Percentiles rank a stretch among this genome's conserved stretches.
Evolutionary conservation across 2,329 filamentous ascomycete species (phyloP).

Genomic region (Herpotrichia juniperi): DNA sequence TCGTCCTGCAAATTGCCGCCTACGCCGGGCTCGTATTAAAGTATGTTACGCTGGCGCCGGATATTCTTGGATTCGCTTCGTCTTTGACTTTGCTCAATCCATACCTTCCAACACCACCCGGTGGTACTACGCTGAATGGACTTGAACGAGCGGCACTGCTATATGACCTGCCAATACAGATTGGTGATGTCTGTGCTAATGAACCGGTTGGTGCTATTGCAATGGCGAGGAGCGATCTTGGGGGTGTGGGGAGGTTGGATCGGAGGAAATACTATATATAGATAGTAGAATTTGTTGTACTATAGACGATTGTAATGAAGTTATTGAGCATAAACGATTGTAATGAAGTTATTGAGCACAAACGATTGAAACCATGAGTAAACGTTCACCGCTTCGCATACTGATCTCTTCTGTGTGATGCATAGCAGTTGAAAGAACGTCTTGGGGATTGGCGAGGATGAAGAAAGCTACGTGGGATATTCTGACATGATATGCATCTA

Average conservation of each 20-base stretch:
- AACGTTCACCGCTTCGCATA: no score
- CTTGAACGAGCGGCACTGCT: constrained; percentile 30
- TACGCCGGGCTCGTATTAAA: constrained; percentile 33
- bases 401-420: no score
- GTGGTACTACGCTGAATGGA: constrained; percentile 32
- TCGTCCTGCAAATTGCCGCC: constrained; percentile 29
- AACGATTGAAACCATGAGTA: no score
- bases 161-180: constrained; percentile 28
- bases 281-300: neutral
- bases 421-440: no score
- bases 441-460: no score
- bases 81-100: constrained; percentile 31
- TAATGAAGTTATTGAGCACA: neutral
- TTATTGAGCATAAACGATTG: neutral
- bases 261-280: constrained; percentile 31
- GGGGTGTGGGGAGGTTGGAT: constrained; percentile 21
- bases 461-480: no score
- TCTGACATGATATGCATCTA: neutral
- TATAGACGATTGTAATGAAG: neutral
- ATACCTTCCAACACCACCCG: constrained; percentile 29
- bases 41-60: constrained; percentile 34
- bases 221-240: constrained; percentile 27
- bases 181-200: constrained; percentile 35
- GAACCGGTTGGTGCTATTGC: constrained; percentile 35
- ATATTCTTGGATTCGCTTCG: constrained; percentile 34